Conservation (phyloP, 164 flowering plant genomes). For the Nymphaea thermarum region DNA sequence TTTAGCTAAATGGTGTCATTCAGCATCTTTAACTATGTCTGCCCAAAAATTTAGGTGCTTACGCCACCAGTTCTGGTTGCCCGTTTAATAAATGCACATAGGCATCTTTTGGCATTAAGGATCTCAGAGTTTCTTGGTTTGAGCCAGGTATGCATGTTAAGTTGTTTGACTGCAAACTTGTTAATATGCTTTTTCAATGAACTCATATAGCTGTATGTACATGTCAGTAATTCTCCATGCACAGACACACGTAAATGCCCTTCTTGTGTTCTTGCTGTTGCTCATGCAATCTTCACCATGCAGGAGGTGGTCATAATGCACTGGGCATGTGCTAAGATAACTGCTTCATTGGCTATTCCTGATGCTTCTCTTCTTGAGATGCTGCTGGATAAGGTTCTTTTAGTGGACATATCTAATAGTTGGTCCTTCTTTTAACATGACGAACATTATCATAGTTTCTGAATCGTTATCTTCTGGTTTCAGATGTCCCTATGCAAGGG, state of each 20-base stretch:
- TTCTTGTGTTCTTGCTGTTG: neutral
- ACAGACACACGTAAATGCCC: too few relatives aligned
- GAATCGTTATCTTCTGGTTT: slow-evolving; percentile 9
- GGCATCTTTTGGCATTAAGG: slow-evolving; percentile 76
- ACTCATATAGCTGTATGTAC: neutral
- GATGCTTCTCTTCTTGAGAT: slow-evolving; percentile 76
- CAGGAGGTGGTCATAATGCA: slow-evolving; percentile 98
- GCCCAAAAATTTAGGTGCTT: slow-evolving; percentile 32
- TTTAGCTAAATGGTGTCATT: slow-evolving; percentile 4
- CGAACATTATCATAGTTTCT: too few relatives aligned
- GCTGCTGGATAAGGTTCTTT: slow-evolving; percentile 76
- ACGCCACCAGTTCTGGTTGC: slow-evolving; percentile 80
- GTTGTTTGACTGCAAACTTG: neutral
- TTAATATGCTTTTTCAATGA: neutral
- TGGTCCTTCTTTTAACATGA: too few relatives aligned
- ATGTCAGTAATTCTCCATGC: too few relatives aligned
- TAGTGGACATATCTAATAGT: neutral
- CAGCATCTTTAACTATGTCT: neutral
- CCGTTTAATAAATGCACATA: slow-evolving; percentile 85
- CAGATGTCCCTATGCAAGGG: slow-evolving; percentile 88
- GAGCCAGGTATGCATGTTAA: slow-evolving; percentile 42
- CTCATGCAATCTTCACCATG: slow-evolving; percentile 6
- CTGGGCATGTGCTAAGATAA: slow-evolving; percentile 93
- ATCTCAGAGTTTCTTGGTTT: slow-evolving; percentile 80
- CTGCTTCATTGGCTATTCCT: slow-evolving; percentile 63